These are phyloP conservation scores for Trichothecium sympodiale DNA, from an alignment of 2,329 filamentous ascomycete species.

Conservation along the genomic window DNA sequence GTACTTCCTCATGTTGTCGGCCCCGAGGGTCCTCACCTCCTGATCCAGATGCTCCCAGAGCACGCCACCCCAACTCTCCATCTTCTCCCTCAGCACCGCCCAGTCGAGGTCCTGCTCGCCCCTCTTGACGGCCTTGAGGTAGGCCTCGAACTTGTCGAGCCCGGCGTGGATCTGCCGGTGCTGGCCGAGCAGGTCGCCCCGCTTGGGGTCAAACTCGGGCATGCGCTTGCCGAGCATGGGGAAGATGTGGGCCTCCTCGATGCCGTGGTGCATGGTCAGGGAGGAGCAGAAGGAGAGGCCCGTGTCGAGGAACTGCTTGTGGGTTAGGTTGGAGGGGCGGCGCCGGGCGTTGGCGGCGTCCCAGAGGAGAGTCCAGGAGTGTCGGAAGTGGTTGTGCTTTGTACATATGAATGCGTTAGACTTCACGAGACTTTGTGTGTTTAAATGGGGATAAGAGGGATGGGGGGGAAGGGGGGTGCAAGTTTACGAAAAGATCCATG, in stretches of 20 bases:
- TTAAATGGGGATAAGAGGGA: neutral
- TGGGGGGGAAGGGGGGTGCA: slow-evolving; percentile 1
- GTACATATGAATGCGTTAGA: neutral
- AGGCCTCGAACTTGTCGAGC: slow-evolving; percentile 55
- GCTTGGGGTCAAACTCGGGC: slow-evolving; percentile 55
- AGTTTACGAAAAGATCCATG: slow-evolving; percentile 61
- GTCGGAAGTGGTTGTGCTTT: slow-evolving; percentile 67
- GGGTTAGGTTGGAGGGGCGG: slow-evolving; percentile 52
- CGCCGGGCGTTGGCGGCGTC: slow-evolving; percentile 47
- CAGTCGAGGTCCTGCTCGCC: slow-evolving; percentile 52
- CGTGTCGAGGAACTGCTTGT: slow-evolving; percentile 55
- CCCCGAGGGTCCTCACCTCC: slow-evolving; percentile 67
- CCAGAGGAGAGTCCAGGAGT: slow-evolving; percentile 62
- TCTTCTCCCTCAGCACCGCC: slow-evolving; percentile 51
- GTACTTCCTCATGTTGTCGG: slow-evolving; percentile 79
- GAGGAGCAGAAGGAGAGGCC: slow-evolving; percentile 61
- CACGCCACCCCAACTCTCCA: slow-evolving; percentile 70
- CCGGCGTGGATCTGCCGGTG: slow-evolving; percentile 72
- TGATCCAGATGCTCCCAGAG: slow-evolving; percentile 77
- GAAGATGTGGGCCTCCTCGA: slow-evolving; percentile 76
- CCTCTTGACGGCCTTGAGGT: slow-evolving; percentile 48
- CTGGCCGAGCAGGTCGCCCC: slow-evolving; percentile 55
- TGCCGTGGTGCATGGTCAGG: slow-evolving; percentile 67
- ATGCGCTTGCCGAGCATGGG: slow-evolving; percentile 66
- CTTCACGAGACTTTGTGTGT: neutral